Conservation (phyloP, 805 yeast genomes). For the Ascoidea asiatica region DNA sequence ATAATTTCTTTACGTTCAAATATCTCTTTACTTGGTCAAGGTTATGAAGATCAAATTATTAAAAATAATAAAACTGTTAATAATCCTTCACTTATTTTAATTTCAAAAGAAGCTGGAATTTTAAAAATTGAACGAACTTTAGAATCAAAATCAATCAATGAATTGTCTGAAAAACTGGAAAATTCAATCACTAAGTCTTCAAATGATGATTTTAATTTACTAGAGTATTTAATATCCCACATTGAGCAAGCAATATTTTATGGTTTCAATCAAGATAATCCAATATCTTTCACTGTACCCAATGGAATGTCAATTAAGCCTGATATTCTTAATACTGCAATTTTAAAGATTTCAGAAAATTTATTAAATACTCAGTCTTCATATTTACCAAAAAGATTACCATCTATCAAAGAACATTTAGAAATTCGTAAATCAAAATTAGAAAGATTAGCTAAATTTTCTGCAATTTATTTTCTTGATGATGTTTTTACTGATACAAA, state of each 20-base stretch:
- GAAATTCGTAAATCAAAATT: conserved; percentile 31
- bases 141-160: conserved; percentile 13
- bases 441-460: conserved; percentile 30
- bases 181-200: conserved; percentile 8
- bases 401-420: conserved; percentile 39
- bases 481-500: conserved; percentile 23
- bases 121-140: conserved; percentile 39
- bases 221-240: conserved; percentile 45
- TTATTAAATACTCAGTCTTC: conserved; percentile 41
- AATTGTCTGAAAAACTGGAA: conserved; percentile 14
- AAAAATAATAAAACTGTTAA: conserved; percentile 13
- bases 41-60: conserved; percentile 28
- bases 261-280: conserved; percentile 26
- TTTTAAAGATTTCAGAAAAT: conserved; percentile 36
- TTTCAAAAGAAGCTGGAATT: conserved; percentile 48
- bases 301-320: conserved; percentile 29
- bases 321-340: conserved; percentile 35
- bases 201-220: background rate
- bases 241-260: conserved; percentile 78
- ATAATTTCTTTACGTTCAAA: conserved; percentile 40
- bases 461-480: conserved; percentile 29
- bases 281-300: conserved; percentile 34
- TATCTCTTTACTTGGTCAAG: conserved; percentile 44
- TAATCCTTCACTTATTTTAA: conserved; percentile 31
- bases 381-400: conserved; percentile 39